Conservation (phyloP, 176 grass and related monocot genomes). For the Carex kokanica region DNA sequence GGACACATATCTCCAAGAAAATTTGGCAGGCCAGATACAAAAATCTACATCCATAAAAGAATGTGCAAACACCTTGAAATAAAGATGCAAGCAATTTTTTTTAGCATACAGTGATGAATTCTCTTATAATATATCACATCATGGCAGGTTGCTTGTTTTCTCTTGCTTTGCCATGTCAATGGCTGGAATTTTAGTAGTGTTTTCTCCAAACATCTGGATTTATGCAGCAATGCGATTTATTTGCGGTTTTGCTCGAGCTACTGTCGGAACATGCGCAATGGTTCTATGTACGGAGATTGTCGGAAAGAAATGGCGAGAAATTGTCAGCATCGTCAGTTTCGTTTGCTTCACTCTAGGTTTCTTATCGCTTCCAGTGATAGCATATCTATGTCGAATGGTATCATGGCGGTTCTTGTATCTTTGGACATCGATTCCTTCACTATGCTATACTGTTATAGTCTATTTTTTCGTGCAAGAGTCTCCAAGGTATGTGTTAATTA, state of each 20-base stretch:
- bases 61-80: not conserved
- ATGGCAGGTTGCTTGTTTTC: constrained; percentile 46
- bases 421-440: constrained; percentile 60
- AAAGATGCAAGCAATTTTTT: not conserved
- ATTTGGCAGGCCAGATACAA: not conserved
- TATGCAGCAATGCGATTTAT: constrained; percentile 61
- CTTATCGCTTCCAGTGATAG: constrained; percentile 72
- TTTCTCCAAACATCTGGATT: constrained; percentile 74
- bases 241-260: constrained; percentile 61
- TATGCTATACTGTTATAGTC: constrained; percentile 54
- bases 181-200: constrained; percentile 41
- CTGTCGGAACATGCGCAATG: constrained; percentile 54
- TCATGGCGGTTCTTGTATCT: constrained; percentile 77
- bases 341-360: constrained; percentile 77
- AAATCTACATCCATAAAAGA: not conserved
- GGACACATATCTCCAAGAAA: not conserved
- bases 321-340: constrained; percentile 53
- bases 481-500: constrained; percentile 33
- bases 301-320: constrained; percentile 69
- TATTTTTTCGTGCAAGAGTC: constrained; percentile 60
- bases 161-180: constrained; percentile 57
- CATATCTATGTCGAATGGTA: constrained; percentile 41
- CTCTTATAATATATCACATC: not conserved
- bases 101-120: not conserved
- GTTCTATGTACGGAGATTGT: constrained; percentile 81